Conservation (phyloP, 495 filamentous ascomycete species). For the Penicillium paxilli region DNA sequence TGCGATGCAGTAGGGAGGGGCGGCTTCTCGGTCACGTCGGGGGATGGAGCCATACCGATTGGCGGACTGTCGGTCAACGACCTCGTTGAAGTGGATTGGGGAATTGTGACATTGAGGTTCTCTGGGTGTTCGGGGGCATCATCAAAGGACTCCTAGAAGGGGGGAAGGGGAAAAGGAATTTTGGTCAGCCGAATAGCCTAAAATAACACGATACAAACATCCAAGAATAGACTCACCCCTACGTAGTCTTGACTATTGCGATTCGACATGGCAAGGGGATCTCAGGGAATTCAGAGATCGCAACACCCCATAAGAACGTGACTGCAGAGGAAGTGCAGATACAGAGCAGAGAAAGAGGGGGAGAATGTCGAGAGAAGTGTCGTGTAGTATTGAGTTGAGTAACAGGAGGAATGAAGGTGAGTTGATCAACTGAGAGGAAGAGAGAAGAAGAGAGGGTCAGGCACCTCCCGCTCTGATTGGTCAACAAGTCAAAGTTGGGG, state of each 20-base stretch:
- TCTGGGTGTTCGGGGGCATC: slow-evolving; percentile 64
- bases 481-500: slow-evolving; percentile 9
- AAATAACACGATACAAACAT: not conserved
- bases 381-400: too few species aligned
- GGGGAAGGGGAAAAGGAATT: not conserved
- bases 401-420: slow-evolving; percentile 6
- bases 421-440: slow-evolving; percentile 21
- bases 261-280: slow-evolving; percentile 32
- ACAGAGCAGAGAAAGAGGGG: slow-evolving; percentile 10
- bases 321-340: not conserved
- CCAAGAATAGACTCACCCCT: slow-evolving; percentile 38
- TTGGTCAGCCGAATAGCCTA: slow-evolving; percentile 10
- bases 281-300: slow-evolving; percentile 22
- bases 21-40: slow-evolving; percentile 38
- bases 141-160: slow-evolving; percentile 69
- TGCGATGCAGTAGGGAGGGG: slow-evolving; percentile 31
- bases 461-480: slow-evolving; percentile 26
- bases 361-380: too few species aligned
- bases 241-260: slow-evolving; percentile 50
- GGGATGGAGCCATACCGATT: slow-evolving; percentile 36
- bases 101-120: slow-evolving; percentile 35
- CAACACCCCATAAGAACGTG: slow-evolving; percentile 24
- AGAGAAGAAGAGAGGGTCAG: slow-evolving; percentile 17
- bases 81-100: slow-evolving; percentile 38
- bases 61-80: slow-evolving; percentile 52